Conservation (phyloP, 805 yeast species). For the Kuraishia piskuri region DNA sequence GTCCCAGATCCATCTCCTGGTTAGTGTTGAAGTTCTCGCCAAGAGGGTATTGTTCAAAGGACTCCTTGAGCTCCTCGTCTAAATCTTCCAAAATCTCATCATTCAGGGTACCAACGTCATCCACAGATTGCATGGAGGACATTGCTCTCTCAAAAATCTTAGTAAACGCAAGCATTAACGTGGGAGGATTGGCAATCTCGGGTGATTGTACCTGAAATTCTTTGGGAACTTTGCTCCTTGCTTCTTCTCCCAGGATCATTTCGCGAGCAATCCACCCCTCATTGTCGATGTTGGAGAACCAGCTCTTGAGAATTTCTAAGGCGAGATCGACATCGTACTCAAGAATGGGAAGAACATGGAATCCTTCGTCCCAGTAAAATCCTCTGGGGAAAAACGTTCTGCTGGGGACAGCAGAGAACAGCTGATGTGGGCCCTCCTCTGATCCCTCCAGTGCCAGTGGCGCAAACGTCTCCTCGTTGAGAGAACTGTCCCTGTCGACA, state of each 20-base stretch:
- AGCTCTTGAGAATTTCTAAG: slow-evolving; percentile 71
- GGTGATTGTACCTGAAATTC: slow-evolving; percentile 85
- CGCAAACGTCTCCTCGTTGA: slow-evolving; percentile 65
- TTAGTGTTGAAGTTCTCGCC: neutral
- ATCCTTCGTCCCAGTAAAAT: slow-evolving; percentile 98
- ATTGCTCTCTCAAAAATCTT: slow-evolving; percentile 40
- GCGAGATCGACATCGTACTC: slow-evolving; percentile 80
- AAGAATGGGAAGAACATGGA: slow-evolving; percentile 75
- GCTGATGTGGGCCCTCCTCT: slow-evolving; percentile 69
- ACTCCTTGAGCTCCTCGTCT: slow-evolving; percentile 10
- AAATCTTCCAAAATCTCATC: slow-evolving; percentile 27
- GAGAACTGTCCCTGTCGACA: slow-evolving; percentile 63
- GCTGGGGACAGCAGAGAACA: slow-evolving; percentile 84
- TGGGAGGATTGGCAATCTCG: slow-evolving; percentile 91
- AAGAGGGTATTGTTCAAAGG: neutral
- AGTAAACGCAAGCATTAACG: slow-evolving; percentile 67
- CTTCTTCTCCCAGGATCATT: slow-evolving; percentile 87
- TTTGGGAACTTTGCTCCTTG: slow-evolving; percentile 77
- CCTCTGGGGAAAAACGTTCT: slow-evolving; percentile 95
- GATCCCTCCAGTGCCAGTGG: slow-evolving; percentile 37
- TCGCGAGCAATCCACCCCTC: slow-evolving; percentile 98
- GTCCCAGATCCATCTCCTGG: slow-evolving; percentile 27
- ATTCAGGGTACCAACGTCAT: no score
- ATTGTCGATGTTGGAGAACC: slow-evolving; percentile 82
- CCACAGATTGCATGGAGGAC: no score